Conservation (phyloP, 1,139 yeast species). For the Ogataea hybrid region DNA sequence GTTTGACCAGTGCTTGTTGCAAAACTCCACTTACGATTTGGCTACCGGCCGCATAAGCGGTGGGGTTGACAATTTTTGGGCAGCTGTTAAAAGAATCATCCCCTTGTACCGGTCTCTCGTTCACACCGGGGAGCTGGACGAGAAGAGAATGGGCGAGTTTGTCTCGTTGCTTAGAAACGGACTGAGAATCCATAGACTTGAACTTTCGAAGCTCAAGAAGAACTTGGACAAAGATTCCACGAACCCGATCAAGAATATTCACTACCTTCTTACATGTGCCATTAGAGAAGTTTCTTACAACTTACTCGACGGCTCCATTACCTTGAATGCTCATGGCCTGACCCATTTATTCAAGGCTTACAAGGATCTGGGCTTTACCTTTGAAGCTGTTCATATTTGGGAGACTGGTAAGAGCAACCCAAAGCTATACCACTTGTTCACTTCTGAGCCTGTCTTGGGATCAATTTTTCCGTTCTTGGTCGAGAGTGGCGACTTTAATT, state of each 20-base stretch:
- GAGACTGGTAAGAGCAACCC: slow-evolving; percentile 38
- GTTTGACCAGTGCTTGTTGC: slow-evolving; percentile 46
- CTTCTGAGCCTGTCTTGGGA: slow-evolving; percentile 60
- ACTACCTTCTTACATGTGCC: slow-evolving; percentile 43
- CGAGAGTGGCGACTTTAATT: slow-evolving; percentile 57
- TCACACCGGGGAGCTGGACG: slow-evolving; percentile 41
- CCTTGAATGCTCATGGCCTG: slow-evolving; percentile 49
- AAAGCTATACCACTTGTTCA: slow-evolving; percentile 30
- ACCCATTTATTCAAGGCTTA: slow-evolving; percentile 58
- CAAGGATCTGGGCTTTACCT: slow-evolving; percentile 49
- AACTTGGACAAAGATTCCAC: slow-evolving; percentile 55
- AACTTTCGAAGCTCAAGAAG: slow-evolving; percentile 46
- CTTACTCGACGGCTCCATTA: slow-evolving; percentile 41
- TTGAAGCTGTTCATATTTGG: slow-evolving; percentile 57
- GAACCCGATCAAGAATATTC: slow-evolving; percentile 49
- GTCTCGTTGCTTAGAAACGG: slow-evolving; percentile 49
- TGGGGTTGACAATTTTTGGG: slow-evolving; percentile 40
- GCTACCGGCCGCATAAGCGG: slow-evolving; percentile 32
- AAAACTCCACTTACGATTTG: slow-evolving; percentile 36
- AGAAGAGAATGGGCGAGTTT: slow-evolving; percentile 42
- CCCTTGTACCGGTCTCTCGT: slow-evolving; percentile 43
- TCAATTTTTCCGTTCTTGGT: slow-evolving; percentile 68
- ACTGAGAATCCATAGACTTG: slow-evolving; percentile 47
- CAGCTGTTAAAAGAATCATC: slow-evolving; percentile 45
- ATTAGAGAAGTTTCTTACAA: slow-evolving; percentile 50